These are phyloP conservation scores for Glycine latifolia DNA, from an alignment of 306 rosid species.

Conservation along the genomic window DNA sequence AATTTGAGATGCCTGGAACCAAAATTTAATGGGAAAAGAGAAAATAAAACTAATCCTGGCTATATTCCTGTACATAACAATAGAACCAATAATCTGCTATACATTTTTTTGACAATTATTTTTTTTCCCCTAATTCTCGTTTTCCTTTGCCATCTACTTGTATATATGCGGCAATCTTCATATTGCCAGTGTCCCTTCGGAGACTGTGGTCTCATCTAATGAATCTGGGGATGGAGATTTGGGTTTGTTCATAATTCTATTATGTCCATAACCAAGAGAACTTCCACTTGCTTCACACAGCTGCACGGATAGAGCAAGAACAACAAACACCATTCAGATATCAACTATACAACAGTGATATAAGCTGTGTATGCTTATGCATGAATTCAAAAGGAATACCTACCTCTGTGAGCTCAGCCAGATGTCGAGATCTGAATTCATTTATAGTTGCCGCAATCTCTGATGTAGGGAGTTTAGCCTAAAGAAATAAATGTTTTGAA, in stretches of 20 bases:
- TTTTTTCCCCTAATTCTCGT: conserved; percentile 36
- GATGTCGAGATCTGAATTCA: conserved; percentile 93
- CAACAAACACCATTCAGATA: conserved; percentile 38
- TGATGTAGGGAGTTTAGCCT: conserved; percentile 94
- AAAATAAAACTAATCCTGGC: conserved; percentile 37
- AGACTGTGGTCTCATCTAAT: conserved; percentile 72
- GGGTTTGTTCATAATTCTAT: conserved; percentile 70
- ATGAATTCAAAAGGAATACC: not conserved
- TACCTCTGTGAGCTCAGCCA: conserved; percentile 97
- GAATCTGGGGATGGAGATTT: conserved; percentile 72
- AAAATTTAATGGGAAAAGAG: conserved; percentile 45
- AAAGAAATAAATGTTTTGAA: conserved; percentile 43
- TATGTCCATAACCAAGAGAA: conserved; percentile 92
- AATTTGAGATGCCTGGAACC: conserved; percentile 32
- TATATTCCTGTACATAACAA: conserved; percentile 65
- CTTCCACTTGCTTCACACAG: conserved; percentile 90
- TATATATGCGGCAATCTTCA: conserved; percentile 42
- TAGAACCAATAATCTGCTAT: conserved; percentile 56
- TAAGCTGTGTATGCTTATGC: conserved; percentile 7
- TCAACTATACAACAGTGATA: conserved; percentile 16
- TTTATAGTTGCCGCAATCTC: conserved; percentile 96
- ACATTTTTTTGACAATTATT: conserved; percentile 45
- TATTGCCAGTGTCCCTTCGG: conserved; percentile 86
- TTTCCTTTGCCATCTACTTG: conserved; percentile 47
- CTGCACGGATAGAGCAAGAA: conserved; percentile 61